Evolutionary conservation across 1,284 basidiomycete species (phyloP), one percentile per base, ranked within the genome.

Genomic region (Filobasidium uniguttulatum): DNA sequence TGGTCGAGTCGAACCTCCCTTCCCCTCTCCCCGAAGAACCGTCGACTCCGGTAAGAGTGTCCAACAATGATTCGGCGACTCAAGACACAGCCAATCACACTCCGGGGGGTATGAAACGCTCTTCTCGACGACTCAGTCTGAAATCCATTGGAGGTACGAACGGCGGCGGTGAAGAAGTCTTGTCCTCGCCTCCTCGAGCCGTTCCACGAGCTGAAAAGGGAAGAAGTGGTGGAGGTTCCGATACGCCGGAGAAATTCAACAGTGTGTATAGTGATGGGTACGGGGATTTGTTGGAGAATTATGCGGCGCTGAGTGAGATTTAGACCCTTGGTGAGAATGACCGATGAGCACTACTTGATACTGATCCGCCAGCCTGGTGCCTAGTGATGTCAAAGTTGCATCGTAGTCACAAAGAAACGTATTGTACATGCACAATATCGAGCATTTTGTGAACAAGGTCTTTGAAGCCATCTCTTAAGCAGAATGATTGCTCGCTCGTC

Each of bases 201-300:
- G n/a, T n/a, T n/a, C n/a, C n/a, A n/a, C n/a, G n/a, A n/a, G n/a
- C n/a, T n/a, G n/a, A n/a, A 33, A 33, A n/a, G 12, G 36, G 28
- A 41, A n/a, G 28, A 23, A 5, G 34, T 35, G 41, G 31, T 35
- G 29, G 44, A 46, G 30, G 36, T 44, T 17, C 36, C 43, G 34
- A 26, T 40, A 15, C 34, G 43, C 36, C 34, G 34, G 8, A 51
- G 46, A 37, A n/a, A 33, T n/a, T 33, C 31, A 33, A n/a, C 10
- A 9, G n/a, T n/a, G n/a, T 9, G 31, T 9, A 38, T 38, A 20
- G 19, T 10, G 49, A 51, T 41, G 49, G 49, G 12, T 51, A 51
- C 41, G 49, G 49, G 35, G 49, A 51, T 51, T 15, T 51, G 36
- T 36, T 51, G 14, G 49, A 51, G 36, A 44, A 40, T 8, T 51